phyloP scores from a whole-genome alignment of 331 rosid genomes.

The Erythrophleum ivorense region DNA sequence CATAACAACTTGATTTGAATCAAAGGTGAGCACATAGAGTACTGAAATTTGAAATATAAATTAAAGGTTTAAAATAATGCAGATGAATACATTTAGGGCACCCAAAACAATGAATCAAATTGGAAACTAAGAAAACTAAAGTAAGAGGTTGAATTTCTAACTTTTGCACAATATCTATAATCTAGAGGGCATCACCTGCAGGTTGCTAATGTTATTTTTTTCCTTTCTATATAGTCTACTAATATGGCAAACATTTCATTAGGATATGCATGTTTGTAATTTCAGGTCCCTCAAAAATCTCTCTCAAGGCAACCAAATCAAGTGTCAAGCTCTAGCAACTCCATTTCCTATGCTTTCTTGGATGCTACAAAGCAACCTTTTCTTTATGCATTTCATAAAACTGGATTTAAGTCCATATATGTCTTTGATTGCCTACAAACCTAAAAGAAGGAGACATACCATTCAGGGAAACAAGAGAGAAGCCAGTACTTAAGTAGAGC shows the following conservation, averaged over 20 bases:
- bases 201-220: neutral
- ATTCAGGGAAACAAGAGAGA: slow-evolving; percentile 65
- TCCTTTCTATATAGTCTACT: neutral
- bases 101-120: neutral
- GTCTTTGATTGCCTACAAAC: slow-evolving; percentile 80
- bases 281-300: slow-evolving; percentile 82
- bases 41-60: neutral
- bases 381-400: slow-evolving; percentile 67
- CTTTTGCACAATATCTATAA: neutral
- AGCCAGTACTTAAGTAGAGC: slow-evolving; percentile 62
- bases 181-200: neutral
- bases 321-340: slow-evolving; percentile 61
- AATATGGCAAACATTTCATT: neutral
- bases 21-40: neutral
- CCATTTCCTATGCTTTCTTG: slow-evolving; percentile 66
- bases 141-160: neutral
- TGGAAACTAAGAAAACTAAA: neutral
- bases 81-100: neutral
- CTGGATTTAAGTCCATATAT: slow-evolving; percentile 61
- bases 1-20: neutral
- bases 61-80: neutral
- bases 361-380: slow-evolving; percentile 73
- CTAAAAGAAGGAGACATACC: slow-evolving; percentile 70
- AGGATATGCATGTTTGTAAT: slow-evolving; percentile 2
- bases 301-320: slow-evolving; percentile 64